Conservation (phyloP, 2,329 filamentous ascomycete genomes). For the Teratosphaeria zuluensis region DNA sequence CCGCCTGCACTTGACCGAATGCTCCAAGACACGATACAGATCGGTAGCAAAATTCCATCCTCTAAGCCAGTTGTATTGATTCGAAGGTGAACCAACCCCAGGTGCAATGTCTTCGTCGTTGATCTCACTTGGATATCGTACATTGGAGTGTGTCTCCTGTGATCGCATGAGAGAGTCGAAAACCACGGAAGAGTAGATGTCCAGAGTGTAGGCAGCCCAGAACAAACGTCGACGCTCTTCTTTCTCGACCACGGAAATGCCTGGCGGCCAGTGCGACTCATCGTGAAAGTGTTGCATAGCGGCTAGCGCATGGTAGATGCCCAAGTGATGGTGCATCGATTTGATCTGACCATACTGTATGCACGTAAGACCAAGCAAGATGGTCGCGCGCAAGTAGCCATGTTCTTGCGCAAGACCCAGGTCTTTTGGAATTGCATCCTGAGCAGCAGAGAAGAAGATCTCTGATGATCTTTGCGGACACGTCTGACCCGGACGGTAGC, state of each 20-base stretch:
- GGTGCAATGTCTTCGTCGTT: conserved; percentile 38
- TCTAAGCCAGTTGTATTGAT: conserved; percentile 36
- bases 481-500: conserved; percentile 8
- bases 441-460: conserved; percentile 36
- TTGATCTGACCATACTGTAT: conserved; percentile 44
- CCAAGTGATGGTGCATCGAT: conserved; percentile 43
- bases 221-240: conserved; percentile 43
- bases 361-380: conserved; percentile 40
- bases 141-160: conserved; percentile 38
- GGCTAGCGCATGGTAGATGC: conserved; percentile 41
- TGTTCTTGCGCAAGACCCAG: conserved; percentile 26
- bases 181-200: conserved; percentile 45
- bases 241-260: conserved; percentile 35
- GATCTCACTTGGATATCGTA: conserved; percentile 39
- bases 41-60: conserved; percentile 52
- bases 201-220: conserved; percentile 50
- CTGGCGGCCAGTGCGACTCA: conserved; percentile 43
- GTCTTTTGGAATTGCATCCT: conserved; percentile 31
- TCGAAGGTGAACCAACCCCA: conserved; percentile 10
- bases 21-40: conserved; percentile 47
- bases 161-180: conserved; percentile 40
- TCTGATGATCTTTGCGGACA: conserved; percentile 30
- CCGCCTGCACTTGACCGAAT: conserved; percentile 29
- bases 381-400: conserved; percentile 38
- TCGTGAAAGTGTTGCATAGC: conserved; percentile 44